Evolutionary conservation across 306 rosid species (phyloP), one percentile per base, ranked within the genome.

Genomic region (Pyrus bretschneideri): DNA sequence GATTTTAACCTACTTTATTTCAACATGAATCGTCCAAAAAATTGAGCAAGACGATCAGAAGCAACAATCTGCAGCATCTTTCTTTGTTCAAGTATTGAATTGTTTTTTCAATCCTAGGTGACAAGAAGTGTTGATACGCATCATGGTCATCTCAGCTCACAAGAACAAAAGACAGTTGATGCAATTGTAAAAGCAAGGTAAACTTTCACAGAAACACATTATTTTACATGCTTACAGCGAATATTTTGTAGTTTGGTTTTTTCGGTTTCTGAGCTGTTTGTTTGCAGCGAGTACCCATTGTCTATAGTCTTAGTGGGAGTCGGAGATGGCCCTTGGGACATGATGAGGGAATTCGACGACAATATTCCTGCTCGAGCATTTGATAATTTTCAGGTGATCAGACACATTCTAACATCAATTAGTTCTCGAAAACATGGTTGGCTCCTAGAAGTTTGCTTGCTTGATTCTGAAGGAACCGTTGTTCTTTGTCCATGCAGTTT

Each of bases 271-370:
- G 49, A 55, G 64, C 57, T 35, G 30, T 65, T 27, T 67, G 67
- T 77, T 76, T 81, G 87, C 91, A 93, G 98, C 11, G 85, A 86
- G 80, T 89, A 85, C 74, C 97, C 98, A 9, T 81, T 93, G 81
- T 93, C 98, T 60, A 91, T 93, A 80, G 81, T 93, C 61, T 51
- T 93, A 80, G 98, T 93, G 31, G 98, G 98, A 55, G 95, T 93
- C 4, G 98, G 98, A 86, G 98, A 93, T 85, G 98, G 97, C 69
- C 98, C 98, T 19, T 93, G 97, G 97, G 98, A 93, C 75, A 83
- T 79, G 90, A 93, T 93, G 98, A 89, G 79, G 82, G 92, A 89
- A 73, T 93, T 93, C 57, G 97, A 93, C 22, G 97, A 93, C 67
- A 93, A 91, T 83, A 88, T 93, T 67, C 97, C 98, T 61, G 88